A percentile compares a stretch with the other conserved stretches of the same genome.
These are phyloP conservation scores for Amaranthus tricolor DNA, from an alignment of 179 eudicot genomes.

Conservation along the genomic window DNA sequence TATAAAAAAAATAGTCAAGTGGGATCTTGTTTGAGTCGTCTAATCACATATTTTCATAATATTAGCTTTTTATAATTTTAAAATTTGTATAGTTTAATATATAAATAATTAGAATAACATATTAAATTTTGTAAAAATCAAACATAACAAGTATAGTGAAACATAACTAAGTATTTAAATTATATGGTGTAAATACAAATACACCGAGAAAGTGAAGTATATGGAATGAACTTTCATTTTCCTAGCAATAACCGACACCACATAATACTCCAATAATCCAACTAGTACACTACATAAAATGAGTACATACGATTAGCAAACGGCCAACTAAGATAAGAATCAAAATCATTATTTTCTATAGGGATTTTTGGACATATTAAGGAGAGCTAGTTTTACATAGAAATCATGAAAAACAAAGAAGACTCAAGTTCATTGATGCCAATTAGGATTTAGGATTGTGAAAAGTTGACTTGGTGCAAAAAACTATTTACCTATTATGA, in stretches of 20 bases:
- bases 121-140: too few relatives aligned
- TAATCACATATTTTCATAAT: too few relatives aligned
- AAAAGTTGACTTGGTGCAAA: not conserved
- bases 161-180: too few relatives aligned
- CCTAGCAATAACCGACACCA: conserved; percentile 8
- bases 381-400: not conserved
- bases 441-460: not conserved
- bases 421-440: not conserved
- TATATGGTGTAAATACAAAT: too few relatives aligned
- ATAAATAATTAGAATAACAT: too few relatives aligned
- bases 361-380: not conserved
- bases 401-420: not conserved
- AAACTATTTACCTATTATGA: too few relatives aligned
- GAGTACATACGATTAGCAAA: not conserved
- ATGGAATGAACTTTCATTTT: conserved; percentile 7
- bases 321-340: not conserved
- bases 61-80: too few relatives aligned
- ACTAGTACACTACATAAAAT: not conserved
- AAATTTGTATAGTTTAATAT: too few relatives aligned
- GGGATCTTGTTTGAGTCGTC: too few relatives aligned
- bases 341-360: not conserved
- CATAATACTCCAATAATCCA: not conserved
- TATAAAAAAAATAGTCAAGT: too few relatives aligned
- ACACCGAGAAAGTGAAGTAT: too few relatives aligned
- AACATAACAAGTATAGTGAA: too few relatives aligned